Conservation (phyloP, 148 eudicot genomes). For the Rheum nobile region DNA sequence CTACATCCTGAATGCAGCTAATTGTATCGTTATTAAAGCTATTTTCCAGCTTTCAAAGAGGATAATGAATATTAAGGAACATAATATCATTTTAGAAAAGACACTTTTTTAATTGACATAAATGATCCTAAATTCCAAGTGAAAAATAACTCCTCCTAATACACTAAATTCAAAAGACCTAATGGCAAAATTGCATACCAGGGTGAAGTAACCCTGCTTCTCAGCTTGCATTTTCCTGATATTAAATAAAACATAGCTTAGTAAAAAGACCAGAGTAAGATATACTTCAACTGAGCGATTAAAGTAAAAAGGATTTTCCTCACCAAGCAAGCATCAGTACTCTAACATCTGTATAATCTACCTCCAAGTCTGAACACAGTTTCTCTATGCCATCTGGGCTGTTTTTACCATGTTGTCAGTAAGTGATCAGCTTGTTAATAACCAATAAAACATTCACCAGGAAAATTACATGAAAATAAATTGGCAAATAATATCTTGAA, state of each 20-base stretch:
- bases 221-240: conserved; percentile 91
- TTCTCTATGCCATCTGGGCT: conserved; percentile 92
- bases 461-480: not conserved
- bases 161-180: not conserved
- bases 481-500: not conserved
- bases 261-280: not conserved
- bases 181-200: conserved; percentile 42
- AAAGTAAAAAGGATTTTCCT: not conserved
- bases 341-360: conserved; percentile 73
- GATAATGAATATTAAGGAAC: not conserved
- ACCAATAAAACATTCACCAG: not conserved
- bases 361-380: conserved; percentile 80
- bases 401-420: conserved; percentile 11
- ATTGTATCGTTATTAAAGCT: not conserved
- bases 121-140: not conserved
- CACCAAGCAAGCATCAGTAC: conserved; percentile 96
- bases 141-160: not conserved
- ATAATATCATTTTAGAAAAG: not conserved
- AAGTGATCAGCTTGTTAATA: not conserved
- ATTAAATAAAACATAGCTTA: not conserved
- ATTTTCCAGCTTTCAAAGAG: not conserved
- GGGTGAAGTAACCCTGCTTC: conserved; percentile 80
- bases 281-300: not conserved
- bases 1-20: not conserved
- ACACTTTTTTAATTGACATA: not conserved